Percentiles rank a stretch among this genome's conserved stretches.
These are phyloP conservation scores for Cryptococcus sp. DNA, from an alignment of 1,284 basidiomycete species.

Conservation along the genomic window DNA sequence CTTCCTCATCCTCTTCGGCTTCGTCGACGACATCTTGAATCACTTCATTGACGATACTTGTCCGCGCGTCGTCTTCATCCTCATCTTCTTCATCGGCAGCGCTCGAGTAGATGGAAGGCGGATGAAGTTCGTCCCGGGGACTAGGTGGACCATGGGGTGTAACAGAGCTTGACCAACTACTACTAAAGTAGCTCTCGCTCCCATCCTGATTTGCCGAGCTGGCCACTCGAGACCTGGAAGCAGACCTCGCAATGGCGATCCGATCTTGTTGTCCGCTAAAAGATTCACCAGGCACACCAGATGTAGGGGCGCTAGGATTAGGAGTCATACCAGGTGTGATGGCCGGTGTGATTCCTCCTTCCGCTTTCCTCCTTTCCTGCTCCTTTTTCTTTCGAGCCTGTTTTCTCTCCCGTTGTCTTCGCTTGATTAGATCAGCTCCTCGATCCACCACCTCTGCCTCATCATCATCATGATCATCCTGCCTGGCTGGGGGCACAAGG, in stretches of 20 bases:
- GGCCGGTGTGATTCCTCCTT: slow-evolving; percentile 10
- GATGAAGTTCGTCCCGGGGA: slow-evolving; percentile 18
- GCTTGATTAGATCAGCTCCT: slow-evolving; percentile 55
- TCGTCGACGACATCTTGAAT: slow-evolving; percentile 29
- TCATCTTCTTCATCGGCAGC: slow-evolving; percentile 30
- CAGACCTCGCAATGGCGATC: slow-evolving; percentile 13
- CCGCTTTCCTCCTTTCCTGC: slow-evolving; percentile 18
- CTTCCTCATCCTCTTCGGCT: slow-evolving; percentile 10
- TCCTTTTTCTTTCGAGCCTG: slow-evolving; percentile 39
- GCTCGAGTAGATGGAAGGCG: slow-evolving; percentile 24
- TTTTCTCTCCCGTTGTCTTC: slow-evolving; percentile 52
- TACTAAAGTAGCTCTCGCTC: slow-evolving; percentile 25
- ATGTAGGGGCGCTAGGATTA: slow-evolving; percentile 15
- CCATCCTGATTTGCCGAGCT: slow-evolving; percentile 10
- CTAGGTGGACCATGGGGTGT: slow-evolving; percentile 23
- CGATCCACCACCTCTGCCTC: slow-evolving; percentile 52
- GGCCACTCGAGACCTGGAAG: slow-evolving; percentile 16
- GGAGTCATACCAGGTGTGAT: slow-evolving; percentile 3
- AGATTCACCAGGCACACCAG: slow-evolving; percentile 12
- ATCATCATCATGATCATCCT: slow-evolving; percentile 44
- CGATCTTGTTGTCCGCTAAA: slow-evolving; percentile 18
- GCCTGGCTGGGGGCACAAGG: neutral
- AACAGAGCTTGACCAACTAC: slow-evolving; percentile 16
- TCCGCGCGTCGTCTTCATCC: slow-evolving; percentile 16
- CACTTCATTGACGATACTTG: slow-evolving; percentile 22